Evolutionary conservation across 805 yeast species (phyloP), one percentile per base, ranked within the genome.

Genomic region (Danielozyma ontarioensis): DNA sequence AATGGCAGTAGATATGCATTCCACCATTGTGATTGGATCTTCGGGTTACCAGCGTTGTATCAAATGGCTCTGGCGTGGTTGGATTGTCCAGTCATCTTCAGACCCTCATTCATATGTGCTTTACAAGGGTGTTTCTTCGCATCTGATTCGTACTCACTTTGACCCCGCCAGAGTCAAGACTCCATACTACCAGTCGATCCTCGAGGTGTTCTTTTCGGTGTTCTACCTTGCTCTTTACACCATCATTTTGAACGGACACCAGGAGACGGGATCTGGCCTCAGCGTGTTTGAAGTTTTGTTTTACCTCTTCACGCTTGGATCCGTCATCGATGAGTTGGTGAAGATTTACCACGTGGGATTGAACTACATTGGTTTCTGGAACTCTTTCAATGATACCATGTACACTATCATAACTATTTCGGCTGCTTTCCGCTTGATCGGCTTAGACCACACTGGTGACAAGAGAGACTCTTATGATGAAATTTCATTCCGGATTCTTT

Each of bases 41-140:
- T 64, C 81, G 6, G 96, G 95, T 0, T 87, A 77, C 55, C 95
- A 87, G 57, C 64, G 95, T 34, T 85, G 95, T 60, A 72, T 86
- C 48, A 78, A 80, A 44, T 87, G 95, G 95, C 57, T 87, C 31
- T 87, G 96, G 96, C 66, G 89, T 36, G 96, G 96, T 18, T 85
- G 95, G 95, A 83, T 87, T 41, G 70, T 83, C 32, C 95, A 86
- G 57, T 74, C 82, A 15, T 74, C 78, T 10, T 56, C 54, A 11
- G 86, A 85, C 50, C 85, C 93, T 4, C 70, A 74, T 16, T 76
- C 78, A 12, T 87, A 82, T 46, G 79, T 76, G 17, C 50, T 80
- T 35, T 85, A 81, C 54, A 72, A 69, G 40, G 78, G 77, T 1
- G 72, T 79, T 11, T 67, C 77, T 1, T 75, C 78, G 16, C 62